These are phyloP conservation scores for Lobosporangium transversale DNA, from an alignment of 192 early-diverging fungal species.

Conservation along the genomic window DNA sequence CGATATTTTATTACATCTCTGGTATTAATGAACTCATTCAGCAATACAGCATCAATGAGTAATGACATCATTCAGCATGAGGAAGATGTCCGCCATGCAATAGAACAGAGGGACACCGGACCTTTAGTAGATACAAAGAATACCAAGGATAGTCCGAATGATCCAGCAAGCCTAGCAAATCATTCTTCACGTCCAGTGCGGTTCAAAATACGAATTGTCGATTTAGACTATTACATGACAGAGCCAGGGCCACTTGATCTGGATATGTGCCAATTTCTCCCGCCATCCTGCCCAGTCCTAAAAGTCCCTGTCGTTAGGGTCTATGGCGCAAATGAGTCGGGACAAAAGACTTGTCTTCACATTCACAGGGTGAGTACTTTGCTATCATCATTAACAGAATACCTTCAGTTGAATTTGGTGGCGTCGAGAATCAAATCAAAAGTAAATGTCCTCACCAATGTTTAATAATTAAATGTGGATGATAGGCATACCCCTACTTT, in stretches of 20 bases:
- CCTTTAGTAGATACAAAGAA: no score
- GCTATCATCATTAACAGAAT: background rate
- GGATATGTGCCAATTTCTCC: conserved; percentile 46
- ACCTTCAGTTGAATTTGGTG: background rate
- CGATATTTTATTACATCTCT: no score
- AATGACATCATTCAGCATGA: background rate
- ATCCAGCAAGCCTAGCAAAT: background rate
- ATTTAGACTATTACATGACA: conserved; percentile 72
- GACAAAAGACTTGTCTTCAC: conserved; percentile 84
- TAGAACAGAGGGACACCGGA: no score
- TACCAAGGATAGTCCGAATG: background rate
- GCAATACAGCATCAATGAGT: background rate
- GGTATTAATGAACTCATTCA: background rate
- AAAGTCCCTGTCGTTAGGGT: conserved; percentile 82
- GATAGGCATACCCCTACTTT: conserved; percentile 86
- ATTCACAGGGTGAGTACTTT: conserved; percentile 72
- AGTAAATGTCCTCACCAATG: background rate
- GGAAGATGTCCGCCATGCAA: background rate
- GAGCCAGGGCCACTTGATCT: conserved; percentile 55
- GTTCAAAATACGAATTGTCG: conserved; percentile 65
- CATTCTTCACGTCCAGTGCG: background rate
- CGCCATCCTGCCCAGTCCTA: conserved; percentile 51
- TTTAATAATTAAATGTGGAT: background rate
- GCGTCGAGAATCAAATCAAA: background rate
- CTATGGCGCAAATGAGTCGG: conserved; percentile 76